These are phyloP conservation scores for Phoenix dactylifera DNA, from an alignment of 176 grass and related monocot genomes.

Conservation along the genomic window DNA sequence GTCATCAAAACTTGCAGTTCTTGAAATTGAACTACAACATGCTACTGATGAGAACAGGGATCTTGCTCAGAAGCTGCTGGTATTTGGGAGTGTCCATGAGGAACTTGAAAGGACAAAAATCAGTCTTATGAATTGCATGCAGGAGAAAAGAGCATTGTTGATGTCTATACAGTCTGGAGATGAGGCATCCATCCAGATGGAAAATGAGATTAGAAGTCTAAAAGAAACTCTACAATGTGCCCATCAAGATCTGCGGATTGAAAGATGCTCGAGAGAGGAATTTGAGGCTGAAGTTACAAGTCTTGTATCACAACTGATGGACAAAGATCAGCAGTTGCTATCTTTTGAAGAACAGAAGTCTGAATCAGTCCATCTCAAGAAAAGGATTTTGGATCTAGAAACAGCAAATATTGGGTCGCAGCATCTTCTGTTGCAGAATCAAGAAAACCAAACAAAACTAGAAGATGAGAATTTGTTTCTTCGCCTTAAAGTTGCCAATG, in stretches of 20 bases:
- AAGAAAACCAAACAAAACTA: conserved; percentile 50
- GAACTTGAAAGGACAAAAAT: conserved; percentile 18
- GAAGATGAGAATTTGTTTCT: conserved; percentile 37
- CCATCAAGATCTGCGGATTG: conserved; percentile 19
- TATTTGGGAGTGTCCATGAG: conserved; percentile 14
- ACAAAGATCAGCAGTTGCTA: conserved; percentile 57
- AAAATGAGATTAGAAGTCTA: conserved; percentile 52
- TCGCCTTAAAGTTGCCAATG: conserved; percentile 23
- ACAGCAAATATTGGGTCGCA: conserved; percentile 60
- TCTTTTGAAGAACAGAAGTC: conserved; percentile 65
- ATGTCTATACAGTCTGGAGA: conserved; percentile 52
- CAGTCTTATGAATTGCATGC: conserved; percentile 9
- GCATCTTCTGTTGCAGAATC: conserved; percentile 40
- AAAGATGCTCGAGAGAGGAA: conserved; percentile 45
- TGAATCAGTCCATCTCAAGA: conserved; percentile 41
- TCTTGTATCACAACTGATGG: conserved; percentile 56
- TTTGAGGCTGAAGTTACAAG: conserved; percentile 51
- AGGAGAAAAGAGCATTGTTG: conserved; percentile 26
- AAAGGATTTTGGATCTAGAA: conserved; percentile 41
- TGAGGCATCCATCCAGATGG: conserved; percentile 44
- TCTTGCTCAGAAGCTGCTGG: conserved; percentile 21
- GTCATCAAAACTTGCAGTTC: conserved; percentile 50
- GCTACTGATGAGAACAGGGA: conserved; percentile 25
- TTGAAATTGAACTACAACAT: conserved; percentile 56
- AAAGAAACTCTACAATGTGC: conserved; percentile 21